Evolutionary conservation across 495 filamentous ascomycete genomes (phyloP).

Genomic region (Aspergillus sparsus): DNA sequence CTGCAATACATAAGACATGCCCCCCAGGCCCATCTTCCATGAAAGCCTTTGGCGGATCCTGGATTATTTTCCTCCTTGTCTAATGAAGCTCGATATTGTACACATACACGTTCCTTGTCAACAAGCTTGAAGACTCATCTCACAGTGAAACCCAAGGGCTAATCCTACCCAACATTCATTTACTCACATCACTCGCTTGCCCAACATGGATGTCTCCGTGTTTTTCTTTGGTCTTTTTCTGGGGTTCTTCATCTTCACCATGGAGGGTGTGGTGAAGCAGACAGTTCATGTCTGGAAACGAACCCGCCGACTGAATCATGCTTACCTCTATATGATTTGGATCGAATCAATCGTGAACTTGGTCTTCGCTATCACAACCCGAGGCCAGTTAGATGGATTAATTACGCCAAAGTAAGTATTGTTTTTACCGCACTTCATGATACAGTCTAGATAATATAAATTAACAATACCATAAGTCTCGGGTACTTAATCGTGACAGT

Average conservation of each 20-base stretch:
- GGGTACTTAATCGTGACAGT: constrained; percentile 25
- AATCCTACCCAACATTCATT: too few species aligned
- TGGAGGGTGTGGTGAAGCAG: constrained; percentile 10
- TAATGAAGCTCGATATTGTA: too few species aligned
- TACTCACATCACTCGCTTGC: too few species aligned
- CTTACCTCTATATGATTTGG: constrained; percentile 46
- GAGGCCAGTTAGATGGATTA: constrained; percentile 37
- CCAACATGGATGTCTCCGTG: constrained; percentile 13
- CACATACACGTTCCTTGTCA: too few species aligned
- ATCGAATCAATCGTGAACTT: constrained; percentile 42
- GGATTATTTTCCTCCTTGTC: too few species aligned
- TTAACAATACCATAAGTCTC: neutral
- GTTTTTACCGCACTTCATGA: neutral
- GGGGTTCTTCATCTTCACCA: constrained; percentile 12
- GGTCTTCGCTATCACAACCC: constrained; percentile 37
- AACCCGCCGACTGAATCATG: neutral
- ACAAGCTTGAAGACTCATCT: too few species aligned
- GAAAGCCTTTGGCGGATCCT: too few species aligned
- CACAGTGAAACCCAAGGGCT: too few species aligned
- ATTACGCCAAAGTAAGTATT: constrained; percentile 17
- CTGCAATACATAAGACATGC: too few species aligned
- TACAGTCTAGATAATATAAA: neutral
- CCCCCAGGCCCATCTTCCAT: too few species aligned
- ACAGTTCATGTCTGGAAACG: constrained; percentile 11
- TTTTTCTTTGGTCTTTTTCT: constrained; percentile 18